Conservation (phyloP, 164 flowering plant genomes). For the Nymphaea colorata region DNA sequence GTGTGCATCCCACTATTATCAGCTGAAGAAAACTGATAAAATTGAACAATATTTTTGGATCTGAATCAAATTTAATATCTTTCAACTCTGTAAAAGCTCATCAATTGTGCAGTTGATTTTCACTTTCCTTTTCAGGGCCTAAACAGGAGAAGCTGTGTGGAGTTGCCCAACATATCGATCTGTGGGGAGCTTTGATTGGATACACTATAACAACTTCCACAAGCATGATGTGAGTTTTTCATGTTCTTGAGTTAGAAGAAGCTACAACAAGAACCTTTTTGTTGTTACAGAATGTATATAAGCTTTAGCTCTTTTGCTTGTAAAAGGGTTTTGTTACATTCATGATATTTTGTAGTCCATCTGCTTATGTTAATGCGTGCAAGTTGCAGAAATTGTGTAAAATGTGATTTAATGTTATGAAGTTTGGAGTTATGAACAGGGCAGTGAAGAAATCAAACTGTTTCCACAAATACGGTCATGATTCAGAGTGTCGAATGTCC, state of each 20-base stretch:
- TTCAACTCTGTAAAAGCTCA: too few species aligned
- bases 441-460: constrained; percentile 22
- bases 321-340: too few species aligned
- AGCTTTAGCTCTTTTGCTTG: too few species aligned
- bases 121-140: constrained; percentile 9
- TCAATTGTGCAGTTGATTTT: background rate
- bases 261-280: background rate
- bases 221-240: constrained; percentile 22
- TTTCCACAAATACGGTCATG: constrained; percentile 18
- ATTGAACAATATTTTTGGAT: too few species aligned
- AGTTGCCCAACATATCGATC: constrained; percentile 12
- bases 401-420: too few species aligned
- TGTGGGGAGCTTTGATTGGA: constrained; percentile 24
- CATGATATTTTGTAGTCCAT: too few species aligned
- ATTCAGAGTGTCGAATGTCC: constrained; percentile 12
- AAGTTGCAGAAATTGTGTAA: too few species aligned
- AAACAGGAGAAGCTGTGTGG: constrained; percentile 13
- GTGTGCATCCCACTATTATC: too few species aligned
- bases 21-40: too few species aligned
- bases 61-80: too few species aligned
- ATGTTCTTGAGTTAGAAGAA: background rate
- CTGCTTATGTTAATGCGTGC: too few species aligned
- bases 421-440: constrained; percentile 6
- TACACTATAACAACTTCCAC: constrained; percentile 22
- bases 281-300: too few species aligned